These are phyloP conservation scores for Chlorella sp. DNA, from an alignment of 139 green algal genomes.

Conservation along the genomic window DNA sequence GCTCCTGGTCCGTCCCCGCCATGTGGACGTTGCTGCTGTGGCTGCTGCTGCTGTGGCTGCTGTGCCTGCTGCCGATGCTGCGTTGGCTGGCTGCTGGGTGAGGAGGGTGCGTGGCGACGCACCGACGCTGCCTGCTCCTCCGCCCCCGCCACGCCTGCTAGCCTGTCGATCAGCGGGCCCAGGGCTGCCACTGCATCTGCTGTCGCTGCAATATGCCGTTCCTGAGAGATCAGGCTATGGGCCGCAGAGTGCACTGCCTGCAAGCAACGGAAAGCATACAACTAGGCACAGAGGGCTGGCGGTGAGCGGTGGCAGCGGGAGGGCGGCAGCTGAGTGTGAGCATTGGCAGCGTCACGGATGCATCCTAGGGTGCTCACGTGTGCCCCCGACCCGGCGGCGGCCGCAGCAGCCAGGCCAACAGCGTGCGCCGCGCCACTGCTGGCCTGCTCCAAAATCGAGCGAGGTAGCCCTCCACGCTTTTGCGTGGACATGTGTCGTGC, in stretches of 20 bases:
- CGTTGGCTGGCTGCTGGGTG: neutral
- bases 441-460: neutral
- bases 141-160: neutral
- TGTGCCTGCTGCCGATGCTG: neutral
- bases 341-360: neutral
- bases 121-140: too few relatives aligned
- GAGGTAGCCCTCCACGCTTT: neutral
- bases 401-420: neutral
- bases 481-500: neutral
- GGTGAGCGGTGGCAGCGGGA: neutral
- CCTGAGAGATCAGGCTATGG: neutral
- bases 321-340: neutral
- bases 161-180: neutral
- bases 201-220: neutral
- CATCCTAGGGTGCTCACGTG: neutral
- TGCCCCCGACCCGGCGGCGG: neutral
- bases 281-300: neutral
- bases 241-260: conserved; percentile 24
- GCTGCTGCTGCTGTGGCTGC: neutral
- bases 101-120: too few relatives aligned
- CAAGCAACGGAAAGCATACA: neutral
- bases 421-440: neutral
- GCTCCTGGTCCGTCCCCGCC: neutral
- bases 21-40: neutral
- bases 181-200: neutral